Evolutionary conservation across 2,329 filamentous ascomycete genomes (phyloP), one percentile per base, ranked within the genome.

Genomic region (Trichoderma afroharzianum): DNA sequence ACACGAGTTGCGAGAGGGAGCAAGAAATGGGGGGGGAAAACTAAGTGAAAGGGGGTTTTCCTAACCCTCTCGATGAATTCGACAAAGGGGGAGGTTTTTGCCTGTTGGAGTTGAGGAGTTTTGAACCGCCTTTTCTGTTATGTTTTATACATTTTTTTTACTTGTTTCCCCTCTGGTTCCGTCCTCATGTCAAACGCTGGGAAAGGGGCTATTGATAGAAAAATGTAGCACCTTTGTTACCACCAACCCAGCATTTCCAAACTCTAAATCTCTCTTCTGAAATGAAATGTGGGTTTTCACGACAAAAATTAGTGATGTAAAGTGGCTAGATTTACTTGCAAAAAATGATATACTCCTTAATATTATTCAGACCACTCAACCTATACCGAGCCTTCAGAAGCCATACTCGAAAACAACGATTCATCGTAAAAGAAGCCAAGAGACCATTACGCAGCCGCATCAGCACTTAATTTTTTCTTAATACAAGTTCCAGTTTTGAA

Each of bases 51-150:
- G 33, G 33, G 33, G 18, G 43, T n/a, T n/a, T 67, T 28, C 15
- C 30, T n/a, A 26, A 18, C 47, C 63, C 63, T 57, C 63, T 67
- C 63, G 47, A 36, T 55, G 12, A 63, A 55, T 30, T 64, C 24
- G 43, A 26, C 26, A 14, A 36, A 36, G 33, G 26, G n/a, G 26
- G 32, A 18, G 50, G 32, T 15, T 43, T 62, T 53, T 61, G 28
- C 67, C 43, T 69, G 67, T 69, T 43, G 67, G 67, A 69, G 67
- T 69, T 69, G 26, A 11, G 57, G 67, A 36, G 57, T 62, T 59
- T 30, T 18, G 21, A 62, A 50, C 14, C 36, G 36, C 53, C 21
- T 58, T 4, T 36, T 26, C 8, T 62, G 28, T 63, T 26, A 4
- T 63, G 11, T 28, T 43, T 43, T 6, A 53, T 15, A 53, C 14